Evolutionary conservation across 192 early-diverging fungal species (phyloP).

Genomic region (Coemansia sp.): DNA sequence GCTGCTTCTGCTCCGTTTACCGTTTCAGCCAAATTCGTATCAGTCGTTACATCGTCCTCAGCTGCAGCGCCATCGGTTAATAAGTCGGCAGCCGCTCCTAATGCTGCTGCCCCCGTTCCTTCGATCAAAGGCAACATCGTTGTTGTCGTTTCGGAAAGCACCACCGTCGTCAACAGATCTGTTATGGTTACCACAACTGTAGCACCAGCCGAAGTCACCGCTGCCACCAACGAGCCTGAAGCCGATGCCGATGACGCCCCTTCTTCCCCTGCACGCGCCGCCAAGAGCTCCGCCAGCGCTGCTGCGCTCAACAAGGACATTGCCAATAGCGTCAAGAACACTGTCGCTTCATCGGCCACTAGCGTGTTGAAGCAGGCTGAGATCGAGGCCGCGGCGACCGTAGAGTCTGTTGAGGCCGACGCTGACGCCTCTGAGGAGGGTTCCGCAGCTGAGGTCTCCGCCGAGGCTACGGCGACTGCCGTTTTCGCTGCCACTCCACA

Average conservation of each 20-base stretch:
- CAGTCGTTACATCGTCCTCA: not conserved
- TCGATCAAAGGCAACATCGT: not conserved
- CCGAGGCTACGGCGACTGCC: not conserved
- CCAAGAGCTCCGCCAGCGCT: not conserved
- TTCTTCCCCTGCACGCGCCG: not conserved
- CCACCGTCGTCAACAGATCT: not conserved
- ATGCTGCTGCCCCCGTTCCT: not conserved
- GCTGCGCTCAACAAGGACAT: not conserved
- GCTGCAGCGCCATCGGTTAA: not conserved
- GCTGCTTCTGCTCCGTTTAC: slow-evolving; percentile 1
- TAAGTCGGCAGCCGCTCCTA: not conserved
- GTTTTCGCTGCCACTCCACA: not conserved
- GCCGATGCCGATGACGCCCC: not conserved
- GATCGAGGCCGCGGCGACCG: not conserved
- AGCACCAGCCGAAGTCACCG: not conserved
- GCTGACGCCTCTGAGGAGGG: not conserved
- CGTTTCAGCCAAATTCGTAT: not conserved
- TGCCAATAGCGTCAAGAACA: not conserved
- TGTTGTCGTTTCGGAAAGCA: not conserved
- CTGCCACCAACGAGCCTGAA: not conserved
- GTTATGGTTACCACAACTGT: not conserved
- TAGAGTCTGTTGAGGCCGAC: not conserved
- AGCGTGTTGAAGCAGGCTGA: slow-evolving; percentile 4
- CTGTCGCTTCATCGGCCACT: not conserved
- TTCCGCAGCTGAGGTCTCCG: not conserved